Base-by-base conservation (phyloP, 2,329 filamentous ascomycete species). In the Balansia obtecta region DNA sequence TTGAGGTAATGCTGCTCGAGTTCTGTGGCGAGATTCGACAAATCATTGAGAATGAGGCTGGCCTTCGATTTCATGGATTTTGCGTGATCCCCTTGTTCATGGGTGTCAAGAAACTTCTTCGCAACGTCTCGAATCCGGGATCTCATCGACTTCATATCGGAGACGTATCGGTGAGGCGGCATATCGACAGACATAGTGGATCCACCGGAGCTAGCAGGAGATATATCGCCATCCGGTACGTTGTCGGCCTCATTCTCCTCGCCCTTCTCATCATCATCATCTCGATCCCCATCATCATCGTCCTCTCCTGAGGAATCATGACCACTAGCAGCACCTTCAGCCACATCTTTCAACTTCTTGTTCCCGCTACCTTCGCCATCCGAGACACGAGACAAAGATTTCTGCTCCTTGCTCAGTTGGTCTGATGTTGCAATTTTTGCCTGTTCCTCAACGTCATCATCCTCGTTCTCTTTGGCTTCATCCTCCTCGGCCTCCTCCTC, bases 11-110 rank as follows among this genome's bases (percentile, higher is more conserved):
- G 88, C 0, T 68, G 63, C 55, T 85, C 80, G 38, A 96, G 83
- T 18, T 91, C 80, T 2, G 72, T 69, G 2, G 88, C 86, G 37
- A 98, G 71, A 1, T 68, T 68, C 55, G 85, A 85, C 33, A 98
- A 72, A 54, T 85, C 79, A 3, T 79, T 72, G 27, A 97, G 71
- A 27, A 95, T 94, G 50, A 80, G 76, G 0, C 75, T 73, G 0
- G 93, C 91, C 65, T 90, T 90, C 51, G 83, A 79, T 61, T 86
- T 87, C 75, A 94, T 83, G 8, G 74, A 73, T 60, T 82, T 83
- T 16, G 83, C 82, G 55, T 77, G 76, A 53, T 84, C 80, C 55
- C 88, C 83, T 3, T 79, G 82, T 64, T 96, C 89, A 56, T 97
- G 89, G 0, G 78, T 74, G 52, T 90, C 84, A 37, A 97, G 70